Evolutionary conservation across 345 rosid species (phyloP), one percentile per base, ranked within the genome.

Genomic region (Triadica sebifera): DNA sequence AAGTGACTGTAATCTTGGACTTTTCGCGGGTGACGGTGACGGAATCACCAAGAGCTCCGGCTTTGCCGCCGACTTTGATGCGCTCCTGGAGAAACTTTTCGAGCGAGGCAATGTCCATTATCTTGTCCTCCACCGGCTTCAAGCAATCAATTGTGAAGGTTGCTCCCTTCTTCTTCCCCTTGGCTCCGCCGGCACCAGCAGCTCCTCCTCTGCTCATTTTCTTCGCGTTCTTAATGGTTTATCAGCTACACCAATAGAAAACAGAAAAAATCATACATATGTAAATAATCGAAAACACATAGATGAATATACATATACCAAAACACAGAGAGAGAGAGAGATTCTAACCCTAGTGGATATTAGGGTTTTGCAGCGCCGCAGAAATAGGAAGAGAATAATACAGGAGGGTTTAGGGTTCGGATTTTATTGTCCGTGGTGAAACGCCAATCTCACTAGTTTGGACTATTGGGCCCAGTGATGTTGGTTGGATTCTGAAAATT

Each of bases 71-170:
- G 71, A 90, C 95, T 87, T 90, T 92, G 84, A 90, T 92, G 37
- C 90, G 78, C 75, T 90, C 93, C 80, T 89, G 95, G 70, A 92
- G 93, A 76, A 92, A 92, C 84, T 90, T 92, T 49, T 92, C 93
- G 3, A 92, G 83, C 0, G 95, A 88, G 20, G 92, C 90, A 11
- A 90, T 84, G 76, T 92, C 97, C 95, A 90, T 88, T 63, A 91
- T 88, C 82, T 85, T 88, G 58, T 89, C 93, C 75, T 89, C 93
- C 19, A 88, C 93, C 3, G 94, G 94, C 84, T 91, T 91, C 0
- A 85, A 67, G 81, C 90, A 91, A 78, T 89, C 94, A 61, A 91
- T 84, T 24, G 77, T 84, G 75, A 86, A 88, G 15, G 82, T 20
- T 0, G 80, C 92, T 51, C 89, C 85, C 77, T 91, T 88, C 87